Evolutionary conservation across 202 grass and related monocot species (phyloP), one percentile per base, ranked within the genome.

Genomic region (Panicum hallii): DNA sequence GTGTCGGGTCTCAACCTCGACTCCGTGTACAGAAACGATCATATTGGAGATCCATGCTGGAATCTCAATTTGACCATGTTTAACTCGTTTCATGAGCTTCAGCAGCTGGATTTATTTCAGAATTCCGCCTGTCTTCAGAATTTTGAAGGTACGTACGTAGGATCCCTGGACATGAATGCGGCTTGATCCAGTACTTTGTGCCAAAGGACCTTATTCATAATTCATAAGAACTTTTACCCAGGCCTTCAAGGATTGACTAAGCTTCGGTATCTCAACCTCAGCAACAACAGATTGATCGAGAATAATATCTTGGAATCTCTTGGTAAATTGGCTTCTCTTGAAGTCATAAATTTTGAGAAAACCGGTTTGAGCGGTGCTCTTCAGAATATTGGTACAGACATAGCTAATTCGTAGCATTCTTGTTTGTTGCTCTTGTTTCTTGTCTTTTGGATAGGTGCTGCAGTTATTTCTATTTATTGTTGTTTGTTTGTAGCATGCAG

Each of bases 41-140:
- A 3, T 32, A 32, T 4, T 38, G 36, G 36, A 78, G 46, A 0
- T 32, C 36, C 17, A 43, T 44, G 9, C 63, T 5, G 52, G 75
- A 63, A 63, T 38, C 0, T 87, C 1, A 77, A 70, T 52, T 42
- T 69, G 72, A 36, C 32, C 0, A 20, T 61, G 0, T 74, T 84
- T 60, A 79, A 74, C 0, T 9, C 57, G 0, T 84, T 88, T 6
- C 79, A 5, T 71, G 81, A 84, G 38, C 87, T 88, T 57, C 26
- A 74, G 52, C 0, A 61, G 2, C 85, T 87, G 3, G 62, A 87
- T 77, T 43, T 87, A 11, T 82, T 38, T 41, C 1, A 0, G 9
- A 60, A 70, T 30, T 0, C 0, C 4, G 46, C 4, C 6, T 13
- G 44, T 14, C 8, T 85, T 26, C 63, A 71, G 8, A 85, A 47